phyloP scores from a whole-genome alignment of 352 stramenopile species.

The Globisporangium uncinulatum region DNA sequence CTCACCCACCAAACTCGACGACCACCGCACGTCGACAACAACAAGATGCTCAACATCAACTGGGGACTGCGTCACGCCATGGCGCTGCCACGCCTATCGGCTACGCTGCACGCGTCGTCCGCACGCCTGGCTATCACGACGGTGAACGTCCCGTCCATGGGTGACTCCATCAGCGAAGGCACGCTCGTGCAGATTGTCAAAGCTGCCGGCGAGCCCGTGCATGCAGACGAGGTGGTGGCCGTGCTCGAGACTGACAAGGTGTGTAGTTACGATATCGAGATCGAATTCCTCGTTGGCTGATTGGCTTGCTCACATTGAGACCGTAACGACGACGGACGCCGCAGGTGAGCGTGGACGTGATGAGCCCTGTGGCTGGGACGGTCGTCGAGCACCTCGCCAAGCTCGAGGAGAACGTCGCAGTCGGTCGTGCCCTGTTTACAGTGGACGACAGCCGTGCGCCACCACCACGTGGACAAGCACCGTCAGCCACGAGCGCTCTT shows the following conservation, averaged over 20 bases:
- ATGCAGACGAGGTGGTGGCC: slow-evolving; percentile 96
- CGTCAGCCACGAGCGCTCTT: slow-evolving; percentile 6
- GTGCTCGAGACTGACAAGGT: slow-evolving; percentile 99
- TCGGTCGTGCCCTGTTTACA: slow-evolving; percentile 91
- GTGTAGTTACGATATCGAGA: slow-evolving; percentile 4
- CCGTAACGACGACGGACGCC: background rate
- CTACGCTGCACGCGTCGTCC: slow-evolving; percentile 43
- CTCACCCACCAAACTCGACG: too few species aligned
- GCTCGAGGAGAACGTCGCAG: slow-evolving; percentile 95
- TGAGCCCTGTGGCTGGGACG: slow-evolving; percentile 86
- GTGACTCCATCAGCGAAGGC: slow-evolving; percentile 97
- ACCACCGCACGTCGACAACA: too few species aligned
- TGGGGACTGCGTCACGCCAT: too few species aligned
- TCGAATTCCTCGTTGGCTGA: background rate
- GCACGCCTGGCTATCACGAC: slow-evolving; percentile 49
- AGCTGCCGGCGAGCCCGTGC: slow-evolving; percentile 88
- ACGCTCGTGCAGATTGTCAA: slow-evolving; percentile 96
- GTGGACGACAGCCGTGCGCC: slow-evolving; percentile 81
- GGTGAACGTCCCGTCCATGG: slow-evolving; percentile 86
- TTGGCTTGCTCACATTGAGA: background rate
- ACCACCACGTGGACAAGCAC: slow-evolving; percentile 17
- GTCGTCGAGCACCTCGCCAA: slow-evolving; percentile 92
- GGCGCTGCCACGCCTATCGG: background rate
- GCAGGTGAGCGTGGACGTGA: slow-evolving; percentile 88
- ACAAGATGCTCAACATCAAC: too few species aligned